Percentiles rank a stretch among this genome's conserved stretches.
These are phyloP conservation scores for Diaporthe velutina DNA, from an alignment of 2,329 filamentous ascomycete species.

Conservation along the genomic window DNA sequence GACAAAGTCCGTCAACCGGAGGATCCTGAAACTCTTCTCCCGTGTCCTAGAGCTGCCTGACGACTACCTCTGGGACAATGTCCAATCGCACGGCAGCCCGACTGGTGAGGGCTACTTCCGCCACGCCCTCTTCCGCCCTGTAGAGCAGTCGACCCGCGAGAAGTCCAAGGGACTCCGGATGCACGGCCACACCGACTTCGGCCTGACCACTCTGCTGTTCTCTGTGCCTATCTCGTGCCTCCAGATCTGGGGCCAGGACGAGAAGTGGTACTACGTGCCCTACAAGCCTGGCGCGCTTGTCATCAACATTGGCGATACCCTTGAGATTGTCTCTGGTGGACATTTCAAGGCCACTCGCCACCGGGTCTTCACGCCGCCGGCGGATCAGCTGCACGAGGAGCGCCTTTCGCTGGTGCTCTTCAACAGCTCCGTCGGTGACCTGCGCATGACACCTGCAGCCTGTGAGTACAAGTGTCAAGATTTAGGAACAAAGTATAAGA, in stretches of 20 bases:
- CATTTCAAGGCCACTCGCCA: conserved; percentile 61
- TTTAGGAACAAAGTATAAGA: neutral
- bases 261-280: conserved; percentile 61
- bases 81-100: conserved; percentile 57
- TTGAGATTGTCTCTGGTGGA: conserved; percentile 60
- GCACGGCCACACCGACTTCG: conserved; percentile 63
- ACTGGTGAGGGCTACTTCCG: conserved; percentile 61
- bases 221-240: conserved; percentile 60
- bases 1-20: conserved; percentile 60
- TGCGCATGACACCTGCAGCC: conserved; percentile 56
- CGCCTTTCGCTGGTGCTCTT: conserved; percentile 58
- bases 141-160: conserved; percentile 48
- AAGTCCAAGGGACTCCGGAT: conserved; percentile 56
- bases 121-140: conserved; percentile 57
- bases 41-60: conserved; percentile 59
- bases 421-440: conserved; percentile 59
- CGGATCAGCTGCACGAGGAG: conserved; percentile 54
- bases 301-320: conserved; percentile 60
- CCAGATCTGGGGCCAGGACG: conserved; percentile 58
- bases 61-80: conserved; percentile 57
- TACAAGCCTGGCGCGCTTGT: conserved; percentile 61
- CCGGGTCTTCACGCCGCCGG: conserved; percentile 56
- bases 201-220: conserved; percentile 59
- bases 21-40: conserved; percentile 56
- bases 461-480: conserved; percentile 15